Conservation (phyloP, 164 flowering plant genomes). For the Nymphaea thermarum region DNA sequence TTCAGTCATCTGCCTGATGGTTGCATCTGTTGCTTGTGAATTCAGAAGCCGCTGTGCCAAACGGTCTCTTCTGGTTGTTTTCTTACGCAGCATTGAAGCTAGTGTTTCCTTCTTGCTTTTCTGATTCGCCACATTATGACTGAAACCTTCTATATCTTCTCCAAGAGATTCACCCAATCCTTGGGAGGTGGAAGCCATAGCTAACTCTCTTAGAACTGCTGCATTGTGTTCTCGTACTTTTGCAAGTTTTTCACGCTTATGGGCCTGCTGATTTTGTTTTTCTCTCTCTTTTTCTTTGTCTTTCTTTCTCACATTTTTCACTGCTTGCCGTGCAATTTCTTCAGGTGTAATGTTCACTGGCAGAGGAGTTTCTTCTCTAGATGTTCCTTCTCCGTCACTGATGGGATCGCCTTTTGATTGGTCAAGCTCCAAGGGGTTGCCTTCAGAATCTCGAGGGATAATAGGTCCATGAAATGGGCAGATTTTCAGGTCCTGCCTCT, state of each 20-base stretch:
- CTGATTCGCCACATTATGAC: slow-evolving; percentile 2
- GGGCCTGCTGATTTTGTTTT: slow-evolving; percentile 13
- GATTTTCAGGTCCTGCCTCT: slow-evolving; percentile 62
- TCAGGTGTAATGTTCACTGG: slow-evolving; percentile 20
- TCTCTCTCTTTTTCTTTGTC: slow-evolving; percentile 43
- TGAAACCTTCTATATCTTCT: slow-evolving; percentile 22
- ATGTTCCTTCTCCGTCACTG: not conserved
- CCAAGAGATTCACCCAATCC: slow-evolving; percentile 29
- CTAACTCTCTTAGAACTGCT: slow-evolving; percentile 63
- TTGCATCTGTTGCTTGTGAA: slow-evolving; percentile 35
- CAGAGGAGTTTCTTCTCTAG: slow-evolving; percentile 12
- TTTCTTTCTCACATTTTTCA: slow-evolving; percentile 60
- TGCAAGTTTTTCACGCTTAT: slow-evolving; percentile 72
- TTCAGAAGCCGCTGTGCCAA: slow-evolving; percentile 47
- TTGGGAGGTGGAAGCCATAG: slow-evolving; percentile 70
- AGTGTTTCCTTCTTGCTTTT: slow-evolving; percentile 44
- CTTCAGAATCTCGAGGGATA: slow-evolving; percentile 60
- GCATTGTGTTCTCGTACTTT: slow-evolving; percentile 78
- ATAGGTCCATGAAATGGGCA: slow-evolving; percentile 97
- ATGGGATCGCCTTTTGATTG: slow-evolving; percentile 3
- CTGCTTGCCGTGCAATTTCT: slow-evolving; percentile 59
- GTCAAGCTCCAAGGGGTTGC: slow-evolving; percentile 37
- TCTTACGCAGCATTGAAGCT: slow-evolving; percentile 76
- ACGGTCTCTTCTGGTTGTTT: slow-evolving; percentile 60
- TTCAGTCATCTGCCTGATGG: slow-evolving; percentile 30